These are phyloP conservation scores for Alternaria postmessia DNA, from an alignment of 2,329 filamentous ascomycete species.

Conservation along the genomic window DNA sequence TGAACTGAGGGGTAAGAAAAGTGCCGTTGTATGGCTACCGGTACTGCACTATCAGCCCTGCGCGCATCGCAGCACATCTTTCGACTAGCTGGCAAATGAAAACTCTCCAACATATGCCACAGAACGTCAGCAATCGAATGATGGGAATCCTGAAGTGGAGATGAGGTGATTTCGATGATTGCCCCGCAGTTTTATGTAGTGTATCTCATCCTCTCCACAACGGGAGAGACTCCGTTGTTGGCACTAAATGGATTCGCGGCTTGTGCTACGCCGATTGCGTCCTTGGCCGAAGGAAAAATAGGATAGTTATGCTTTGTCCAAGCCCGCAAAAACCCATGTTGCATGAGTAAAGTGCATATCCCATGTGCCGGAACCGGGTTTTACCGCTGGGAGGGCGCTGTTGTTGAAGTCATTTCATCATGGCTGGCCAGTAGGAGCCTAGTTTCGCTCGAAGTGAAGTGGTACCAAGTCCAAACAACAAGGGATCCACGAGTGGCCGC, in stretches of 20 bases:
- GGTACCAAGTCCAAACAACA: conserved; percentile 33
- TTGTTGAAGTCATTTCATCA: conserved; percentile 46
- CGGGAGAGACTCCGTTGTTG: conserved; percentile 25
- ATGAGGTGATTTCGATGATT: conserved; percentile 26
- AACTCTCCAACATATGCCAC: conserved; percentile 6
- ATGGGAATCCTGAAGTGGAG: conserved; percentile 18
- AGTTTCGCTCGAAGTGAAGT: conserved; percentile 27
- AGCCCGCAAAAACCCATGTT: conserved; percentile 37
- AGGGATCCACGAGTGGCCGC: conserved; percentile 30
- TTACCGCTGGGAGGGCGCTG: conserved; percentile 19
- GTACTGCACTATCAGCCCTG: conserved; percentile 7
- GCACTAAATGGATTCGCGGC: conserved; percentile 24
- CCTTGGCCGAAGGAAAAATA: conserved; percentile 25
- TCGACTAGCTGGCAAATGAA: conserved; percentile 9
- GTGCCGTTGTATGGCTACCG: conserved; percentile 7
- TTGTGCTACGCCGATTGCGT: conserved; percentile 30
- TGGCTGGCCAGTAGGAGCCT: conserved; percentile 38
- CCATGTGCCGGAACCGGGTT: conserved; percentile 33
- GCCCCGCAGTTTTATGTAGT: conserved; percentile 26
- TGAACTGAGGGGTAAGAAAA: conserved; percentile 4
- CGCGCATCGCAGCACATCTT: not conserved
- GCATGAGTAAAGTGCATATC: conserved; percentile 25
- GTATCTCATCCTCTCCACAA: conserved; percentile 18
- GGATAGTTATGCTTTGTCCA: conserved; percentile 28
- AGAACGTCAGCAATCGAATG: conserved; percentile 8